These are phyloP conservation scores for Volvox africanus DNA, from an alignment of 139 green algal genomes.

Conservation along the genomic window DNA sequence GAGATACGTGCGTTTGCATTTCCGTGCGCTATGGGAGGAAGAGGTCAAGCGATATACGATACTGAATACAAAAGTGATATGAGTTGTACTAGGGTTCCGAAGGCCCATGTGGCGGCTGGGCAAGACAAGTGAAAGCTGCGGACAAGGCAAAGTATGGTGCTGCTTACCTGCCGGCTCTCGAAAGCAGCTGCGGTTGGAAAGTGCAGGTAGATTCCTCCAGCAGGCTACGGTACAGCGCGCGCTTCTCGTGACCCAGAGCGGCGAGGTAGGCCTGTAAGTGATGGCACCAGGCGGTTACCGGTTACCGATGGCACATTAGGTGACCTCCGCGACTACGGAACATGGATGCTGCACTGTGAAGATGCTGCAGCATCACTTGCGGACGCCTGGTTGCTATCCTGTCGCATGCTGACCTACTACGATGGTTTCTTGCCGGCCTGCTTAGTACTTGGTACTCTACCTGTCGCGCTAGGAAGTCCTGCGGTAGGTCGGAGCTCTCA, in stretches of 20 bases:
- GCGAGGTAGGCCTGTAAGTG: slow-evolving; percentile 40
- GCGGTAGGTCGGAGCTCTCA: slow-evolving; percentile 49
- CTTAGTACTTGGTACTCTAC: background rate
- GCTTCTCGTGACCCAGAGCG: slow-evolving; percentile 53
- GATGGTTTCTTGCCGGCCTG: no score
- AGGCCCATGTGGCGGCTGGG: no score
- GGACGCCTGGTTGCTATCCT: no score
- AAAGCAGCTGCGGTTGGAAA: slow-evolving; percentile 39
- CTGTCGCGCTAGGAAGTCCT: slow-evolving; percentile 58
- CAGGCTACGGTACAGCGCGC: slow-evolving; percentile 53
- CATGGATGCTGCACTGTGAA: no score
- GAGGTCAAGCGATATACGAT: background rate
- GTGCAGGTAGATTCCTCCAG: slow-evolving; percentile 52
- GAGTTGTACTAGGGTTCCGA: no score
- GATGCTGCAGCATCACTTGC: no score
- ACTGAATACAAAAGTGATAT: background rate
- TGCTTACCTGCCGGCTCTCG: slow-evolving; percentile 17
- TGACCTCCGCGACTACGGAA: no score
- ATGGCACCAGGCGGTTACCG: background rate
- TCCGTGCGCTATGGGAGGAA: background rate
- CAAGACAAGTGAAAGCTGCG: background rate
- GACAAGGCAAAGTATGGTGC: background rate
- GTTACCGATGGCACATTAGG: no score
- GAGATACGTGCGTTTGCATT: no score
- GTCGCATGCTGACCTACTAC: no score